These are phyloP conservation scores for Picea glauca DNA, from an alignment of 75 land plant genomes.

Conservation along the genomic window DNA sequence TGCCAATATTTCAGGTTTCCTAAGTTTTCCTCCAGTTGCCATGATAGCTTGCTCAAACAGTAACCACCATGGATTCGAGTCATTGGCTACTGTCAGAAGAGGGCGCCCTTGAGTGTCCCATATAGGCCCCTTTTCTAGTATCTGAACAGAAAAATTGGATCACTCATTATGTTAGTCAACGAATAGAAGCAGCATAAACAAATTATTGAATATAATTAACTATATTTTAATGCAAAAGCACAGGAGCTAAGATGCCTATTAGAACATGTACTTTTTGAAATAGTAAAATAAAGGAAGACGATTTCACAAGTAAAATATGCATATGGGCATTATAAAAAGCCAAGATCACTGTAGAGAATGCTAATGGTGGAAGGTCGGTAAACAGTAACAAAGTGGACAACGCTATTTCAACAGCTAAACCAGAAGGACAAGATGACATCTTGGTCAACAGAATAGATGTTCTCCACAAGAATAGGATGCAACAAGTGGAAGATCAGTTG, in stretches of 20 bases:
- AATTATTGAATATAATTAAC: neutral
- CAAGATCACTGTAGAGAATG: neutral
- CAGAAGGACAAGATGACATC: neutral
- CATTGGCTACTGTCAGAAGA: slow-evolving; percentile 57
- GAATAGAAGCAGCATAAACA: neutral
- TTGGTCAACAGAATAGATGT: neutral
- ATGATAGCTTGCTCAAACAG: slow-evolving; percentile 58
- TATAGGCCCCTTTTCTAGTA: slow-evolving; percentile 53
- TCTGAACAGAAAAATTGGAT: slow-evolving; percentile 24
- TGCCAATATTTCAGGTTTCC: slow-evolving; percentile 82
- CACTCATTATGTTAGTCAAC: neutral
- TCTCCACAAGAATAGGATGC: neutral
- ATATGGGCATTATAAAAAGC: neutral
- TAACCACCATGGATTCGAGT: slow-evolving; percentile 88
- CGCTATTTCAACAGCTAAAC: neutral
- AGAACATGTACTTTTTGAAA: neutral
- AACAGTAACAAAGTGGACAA: neutral
- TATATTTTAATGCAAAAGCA: neutral
- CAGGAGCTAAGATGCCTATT: neutral
- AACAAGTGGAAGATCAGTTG: neutral
- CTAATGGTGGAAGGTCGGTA: neutral
- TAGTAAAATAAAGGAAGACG: neutral
- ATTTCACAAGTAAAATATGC: neutral
- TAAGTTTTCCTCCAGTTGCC: slow-evolving; percentile 67
- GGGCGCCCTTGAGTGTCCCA: slow-evolving; percentile 54